Conservation (phyloP, 2,329 filamentous ascomycete species). For the Emericellopsis atlantica region DNA sequence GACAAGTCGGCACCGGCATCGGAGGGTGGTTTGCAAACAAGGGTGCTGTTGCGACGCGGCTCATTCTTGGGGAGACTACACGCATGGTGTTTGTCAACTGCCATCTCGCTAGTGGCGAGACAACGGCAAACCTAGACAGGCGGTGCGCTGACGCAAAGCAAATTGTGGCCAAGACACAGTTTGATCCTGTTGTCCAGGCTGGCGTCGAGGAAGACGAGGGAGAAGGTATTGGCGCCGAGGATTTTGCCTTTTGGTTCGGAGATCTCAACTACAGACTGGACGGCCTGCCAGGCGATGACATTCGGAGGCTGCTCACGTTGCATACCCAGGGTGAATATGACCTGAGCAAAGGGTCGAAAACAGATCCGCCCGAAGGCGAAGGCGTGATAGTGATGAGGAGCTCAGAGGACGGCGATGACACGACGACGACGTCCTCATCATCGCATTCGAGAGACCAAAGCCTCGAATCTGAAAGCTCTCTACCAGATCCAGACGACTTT, state of each 20-base stretch:
- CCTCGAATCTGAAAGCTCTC: conserved; percentile 25
- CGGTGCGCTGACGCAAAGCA: conserved; percentile 84
- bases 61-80: conserved; percentile 84
- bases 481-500: conserved; percentile 56
- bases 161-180: conserved; percentile 63
- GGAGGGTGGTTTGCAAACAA: conserved; percentile 96
- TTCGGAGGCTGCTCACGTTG: conserved; percentile 69
- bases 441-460: conserved; percentile 18
- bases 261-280: conserved; percentile 92
- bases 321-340: conserved; percentile 73
- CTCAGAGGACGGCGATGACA: conserved; percentile 32
- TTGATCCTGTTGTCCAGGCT: conserved; percentile 56
- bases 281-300: conserved; percentile 79
- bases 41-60: conserved; percentile 68
- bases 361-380: conserved; percentile 26
- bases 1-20: conserved; percentile 75
- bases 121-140: conserved; percentile 64
- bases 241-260: conserved; percentile 92
- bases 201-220: conserved; percentile 54
- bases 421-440: conserved; percentile 8
- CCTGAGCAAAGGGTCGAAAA: conserved; percentile 25
- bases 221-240: conserved; percentile 72
- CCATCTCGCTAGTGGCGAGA: conserved; percentile 79
- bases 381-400: conserved; percentile 33
- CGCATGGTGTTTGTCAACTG: conserved; percentile 82